Evolutionary conservation across 305 asterid genomes (phyloP).

Genomic region (Fraxinus greggii): DNA sequence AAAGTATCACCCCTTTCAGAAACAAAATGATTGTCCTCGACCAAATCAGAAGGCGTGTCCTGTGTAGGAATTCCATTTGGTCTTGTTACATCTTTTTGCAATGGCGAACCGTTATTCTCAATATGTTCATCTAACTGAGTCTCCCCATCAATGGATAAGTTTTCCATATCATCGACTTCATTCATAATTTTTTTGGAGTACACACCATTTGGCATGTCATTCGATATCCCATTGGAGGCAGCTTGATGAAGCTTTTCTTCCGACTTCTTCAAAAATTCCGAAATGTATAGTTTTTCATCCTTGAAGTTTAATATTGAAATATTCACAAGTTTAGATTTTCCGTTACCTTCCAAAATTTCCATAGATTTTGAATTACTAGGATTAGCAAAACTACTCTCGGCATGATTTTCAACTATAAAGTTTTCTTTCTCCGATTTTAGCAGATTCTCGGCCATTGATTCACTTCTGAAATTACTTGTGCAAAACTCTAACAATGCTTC

Average conservation of each 20-base stretch:
- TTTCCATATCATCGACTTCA: conserved; percentile 17
- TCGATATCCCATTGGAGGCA: conserved; percentile 24
- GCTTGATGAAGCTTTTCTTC: conserved; percentile 44
- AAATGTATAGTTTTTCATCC: conserved; percentile 44
- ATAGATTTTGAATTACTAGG: conserved; percentile 27
- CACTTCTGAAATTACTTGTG: conserved; percentile 38
- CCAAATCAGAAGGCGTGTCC: conserved; percentile 24
- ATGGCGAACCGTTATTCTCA: conserved; percentile 22
- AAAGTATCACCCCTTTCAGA: conserved; percentile 13
- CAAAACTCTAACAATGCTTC: conserved; percentile 58
- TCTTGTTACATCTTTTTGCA: conserved; percentile 10
- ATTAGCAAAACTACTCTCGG: conserved; percentile 23
- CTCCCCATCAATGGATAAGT: not conserved
- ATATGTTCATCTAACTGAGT: conserved; percentile 3
- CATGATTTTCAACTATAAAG: conserved; percentile 15
- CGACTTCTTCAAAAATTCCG: conserved; percentile 38
- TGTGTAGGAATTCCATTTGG: conserved; percentile 24
- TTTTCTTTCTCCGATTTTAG: conserved; percentile 23
- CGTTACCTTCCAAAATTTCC: conserved; percentile 21
- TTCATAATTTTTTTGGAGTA: conserved; percentile 20
- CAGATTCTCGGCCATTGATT: conserved; percentile 19
- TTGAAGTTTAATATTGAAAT: conserved; percentile 33
- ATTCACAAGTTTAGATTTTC: conserved; percentile 17
- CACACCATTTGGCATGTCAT: conserved; percentile 28
- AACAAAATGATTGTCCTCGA: conserved; percentile 24